Evolutionary conservation across 441 rosid species (phyloP).

Genomic region (Brassica balearica): DNA sequence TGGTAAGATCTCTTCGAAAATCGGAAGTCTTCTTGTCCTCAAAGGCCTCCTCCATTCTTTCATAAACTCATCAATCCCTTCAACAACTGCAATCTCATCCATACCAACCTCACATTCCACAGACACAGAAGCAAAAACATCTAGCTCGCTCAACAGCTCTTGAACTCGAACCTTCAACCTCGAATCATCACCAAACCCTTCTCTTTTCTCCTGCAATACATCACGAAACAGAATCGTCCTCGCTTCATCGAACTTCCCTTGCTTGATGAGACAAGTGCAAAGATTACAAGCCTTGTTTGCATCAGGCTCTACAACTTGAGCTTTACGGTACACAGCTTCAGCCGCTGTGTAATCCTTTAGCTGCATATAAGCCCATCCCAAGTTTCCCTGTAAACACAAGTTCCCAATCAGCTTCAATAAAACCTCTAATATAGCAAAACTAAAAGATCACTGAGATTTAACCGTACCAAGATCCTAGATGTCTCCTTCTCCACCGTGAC

Average conservation of each 20-base stretch:
- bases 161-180: conserved; percentile 53
- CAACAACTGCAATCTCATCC: conserved; percentile 41
- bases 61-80: conserved; percentile 65
- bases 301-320: conserved; percentile 69
- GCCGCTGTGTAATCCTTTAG: conserved; percentile 56
- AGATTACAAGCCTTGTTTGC: conserved; percentile 76
- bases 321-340: conserved; percentile 59
- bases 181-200: conserved; percentile 52
- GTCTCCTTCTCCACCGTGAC: conserved; percentile 69
- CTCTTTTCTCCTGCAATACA: conserved; percentile 43
- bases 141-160: conserved; percentile 54
- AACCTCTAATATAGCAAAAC: not conserved
- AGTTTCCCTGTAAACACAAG: conserved; percentile 57
- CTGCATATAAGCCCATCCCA: conserved; percentile 82
- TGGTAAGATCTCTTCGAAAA: conserved; percentile 70
- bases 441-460: not conserved
- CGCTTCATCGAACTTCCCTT: conserved; percentile 54
- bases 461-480: conserved; percentile 60
- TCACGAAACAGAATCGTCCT: conserved; percentile 44
- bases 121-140: conserved; percentile 40
- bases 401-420: conserved; percentile 25
- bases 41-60: conserved; percentile 56
- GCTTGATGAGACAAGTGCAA: conserved; percentile 66
- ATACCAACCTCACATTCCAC: conserved; percentile 45
- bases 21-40: conserved; percentile 64